phyloP scores from a whole-genome alignment of 2,329 filamentous ascomycete genomes.

The Sclerotinia minor region DNA sequence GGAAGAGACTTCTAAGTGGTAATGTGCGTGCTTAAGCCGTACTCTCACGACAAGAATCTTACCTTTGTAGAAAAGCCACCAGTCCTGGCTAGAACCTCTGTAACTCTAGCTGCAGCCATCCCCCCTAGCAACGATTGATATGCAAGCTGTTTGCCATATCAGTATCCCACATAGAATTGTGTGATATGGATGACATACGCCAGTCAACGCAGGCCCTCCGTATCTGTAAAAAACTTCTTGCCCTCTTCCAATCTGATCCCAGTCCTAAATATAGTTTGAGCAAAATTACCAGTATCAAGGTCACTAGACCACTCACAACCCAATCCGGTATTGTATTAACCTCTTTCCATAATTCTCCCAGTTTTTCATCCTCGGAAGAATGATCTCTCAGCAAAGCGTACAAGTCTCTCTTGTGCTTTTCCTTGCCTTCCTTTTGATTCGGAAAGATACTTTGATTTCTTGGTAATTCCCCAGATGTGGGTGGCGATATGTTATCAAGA shows the following conservation, averaged over 20 bases:
- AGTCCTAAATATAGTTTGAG: slow-evolving; percentile 49
- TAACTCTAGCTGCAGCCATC: slow-evolving; percentile 71
- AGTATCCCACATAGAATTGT: background rate
- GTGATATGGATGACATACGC: slow-evolving; percentile 41
- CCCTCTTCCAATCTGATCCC: slow-evolving; percentile 71
- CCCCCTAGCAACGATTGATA: slow-evolving; percentile 65
- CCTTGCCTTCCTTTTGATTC: slow-evolving; percentile 43
- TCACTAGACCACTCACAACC: slow-evolving; percentile 49
- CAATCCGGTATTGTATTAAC: slow-evolving; percentile 68
- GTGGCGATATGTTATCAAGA: slow-evolving; percentile 61
- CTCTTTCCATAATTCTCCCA: slow-evolving; percentile 62
- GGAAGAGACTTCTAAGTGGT: background rate
- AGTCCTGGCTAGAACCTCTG: slow-evolving; percentile 72
- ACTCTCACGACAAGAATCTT: background rate
- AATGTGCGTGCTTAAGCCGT: too few species aligned
- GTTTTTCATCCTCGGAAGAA: slow-evolving; percentile 54
- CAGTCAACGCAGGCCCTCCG: slow-evolving; percentile 64
- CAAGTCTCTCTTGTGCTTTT: slow-evolving; percentile 51
- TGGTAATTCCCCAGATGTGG: slow-evolving; percentile 36
- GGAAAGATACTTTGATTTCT: slow-evolving; percentile 39
- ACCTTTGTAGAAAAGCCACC: slow-evolving; percentile 67
- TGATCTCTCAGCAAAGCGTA: slow-evolving; percentile 64
- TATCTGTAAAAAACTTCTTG: slow-evolving; percentile 80
- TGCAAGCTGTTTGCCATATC: slow-evolving; percentile 44
- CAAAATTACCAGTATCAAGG: background rate